phyloP scores from a whole-genome alignment of 179 eudicot species.

The Drosera spatulata region DNA sequence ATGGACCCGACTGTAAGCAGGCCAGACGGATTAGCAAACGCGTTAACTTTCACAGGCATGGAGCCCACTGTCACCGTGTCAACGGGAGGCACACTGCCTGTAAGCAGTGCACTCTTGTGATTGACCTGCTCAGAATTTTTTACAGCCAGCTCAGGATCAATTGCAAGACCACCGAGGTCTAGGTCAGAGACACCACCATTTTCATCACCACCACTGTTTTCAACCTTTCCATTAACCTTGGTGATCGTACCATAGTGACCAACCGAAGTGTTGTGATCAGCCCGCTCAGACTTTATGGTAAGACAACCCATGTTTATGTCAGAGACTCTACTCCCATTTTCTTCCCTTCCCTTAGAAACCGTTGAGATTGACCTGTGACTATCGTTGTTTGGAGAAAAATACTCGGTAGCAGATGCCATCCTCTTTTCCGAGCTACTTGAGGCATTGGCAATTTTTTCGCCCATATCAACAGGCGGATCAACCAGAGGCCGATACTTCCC shows the following conservation, averaged over 20 bases:
- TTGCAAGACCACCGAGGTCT: slow-evolving; percentile 48
- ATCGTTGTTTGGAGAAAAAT: slow-evolving; percentile 9
- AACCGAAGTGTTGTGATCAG: too few relatives aligned
- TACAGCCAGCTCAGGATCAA: slow-evolving; percentile 25
- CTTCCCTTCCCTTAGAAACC: too few relatives aligned
- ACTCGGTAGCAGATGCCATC: slow-evolving; percentile 6
- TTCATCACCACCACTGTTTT: slow-evolving; percentile 13
- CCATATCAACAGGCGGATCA: slow-evolving; percentile 26
- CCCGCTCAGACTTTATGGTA: too few relatives aligned
- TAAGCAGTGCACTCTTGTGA: slow-evolving; percentile 4
- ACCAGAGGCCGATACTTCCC: slow-evolving; percentile 21
- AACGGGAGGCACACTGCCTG: slow-evolving; percentile 6
- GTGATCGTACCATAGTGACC: background rate
- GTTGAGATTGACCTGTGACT: slow-evolving; percentile 4
- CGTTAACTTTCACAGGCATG: slow-evolving; percentile 60
- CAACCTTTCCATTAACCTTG: slow-evolving; percentile 11
- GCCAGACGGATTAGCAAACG: slow-evolving; percentile 33
- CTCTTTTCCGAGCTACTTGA: slow-evolving; percentile 14
- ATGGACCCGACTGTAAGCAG: slow-evolving; percentile 68
- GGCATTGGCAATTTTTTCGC: slow-evolving; percentile 16
- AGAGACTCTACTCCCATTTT: too few relatives aligned
- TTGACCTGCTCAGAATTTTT: slow-evolving; percentile 9
- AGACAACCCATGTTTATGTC: too few relatives aligned
- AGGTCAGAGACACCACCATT: slow-evolving; percentile 21
- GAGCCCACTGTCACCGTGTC: slow-evolving; percentile 59